Conservation (phyloP, 1,284 basidiomycete genomes). For the Ustilago bromivora region DNA sequence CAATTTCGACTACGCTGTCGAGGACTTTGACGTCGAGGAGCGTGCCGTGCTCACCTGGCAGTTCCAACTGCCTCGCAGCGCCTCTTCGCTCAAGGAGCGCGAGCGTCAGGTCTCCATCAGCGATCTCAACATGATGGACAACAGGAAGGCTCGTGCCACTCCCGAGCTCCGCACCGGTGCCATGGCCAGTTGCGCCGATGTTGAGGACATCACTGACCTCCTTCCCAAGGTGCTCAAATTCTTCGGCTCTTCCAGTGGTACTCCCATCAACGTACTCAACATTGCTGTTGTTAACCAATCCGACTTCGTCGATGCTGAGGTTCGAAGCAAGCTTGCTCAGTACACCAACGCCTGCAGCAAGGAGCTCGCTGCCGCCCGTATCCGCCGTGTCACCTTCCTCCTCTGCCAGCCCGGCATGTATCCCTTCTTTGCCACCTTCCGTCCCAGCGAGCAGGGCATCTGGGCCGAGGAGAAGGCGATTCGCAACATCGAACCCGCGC, state of each 20-base stretch:
- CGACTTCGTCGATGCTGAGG: constrained; percentile 81
- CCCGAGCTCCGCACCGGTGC: constrained; percentile 64
- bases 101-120: constrained; percentile 67
- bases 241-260: constrained; percentile 48
- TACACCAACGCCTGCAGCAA: constrained; percentile 81
- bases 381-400: constrained; percentile 91
- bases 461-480: constrained; percentile 98
- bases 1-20: constrained; percentile 86
- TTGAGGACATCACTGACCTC: constrained; percentile 58
- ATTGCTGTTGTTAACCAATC: constrained; percentile 76
- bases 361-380: constrained; percentile 79
- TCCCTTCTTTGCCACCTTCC: constrained; percentile 93
- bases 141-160: constrained; percentile 43
- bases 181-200: constrained; percentile 65
- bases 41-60: constrained; percentile 68
- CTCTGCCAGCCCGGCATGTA: constrained; percentile 92
- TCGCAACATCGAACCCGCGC: constrained; percentile 96
- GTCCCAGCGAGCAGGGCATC: constrained; percentile 75
- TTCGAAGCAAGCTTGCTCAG: constrained; percentile 80
- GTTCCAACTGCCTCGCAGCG: constrained; percentile 73
- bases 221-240: constrained; percentile 61
- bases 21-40: constrained; percentile 76
- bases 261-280: constrained; percentile 79
- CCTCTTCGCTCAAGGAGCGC: constrained; percentile 53
- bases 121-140: constrained; percentile 62